These are phyloP conservation scores for Colletotrichum magnum DNA, from an alignment of 2,329 filamentous ascomycete species.

Conservation along the genomic window DNA sequence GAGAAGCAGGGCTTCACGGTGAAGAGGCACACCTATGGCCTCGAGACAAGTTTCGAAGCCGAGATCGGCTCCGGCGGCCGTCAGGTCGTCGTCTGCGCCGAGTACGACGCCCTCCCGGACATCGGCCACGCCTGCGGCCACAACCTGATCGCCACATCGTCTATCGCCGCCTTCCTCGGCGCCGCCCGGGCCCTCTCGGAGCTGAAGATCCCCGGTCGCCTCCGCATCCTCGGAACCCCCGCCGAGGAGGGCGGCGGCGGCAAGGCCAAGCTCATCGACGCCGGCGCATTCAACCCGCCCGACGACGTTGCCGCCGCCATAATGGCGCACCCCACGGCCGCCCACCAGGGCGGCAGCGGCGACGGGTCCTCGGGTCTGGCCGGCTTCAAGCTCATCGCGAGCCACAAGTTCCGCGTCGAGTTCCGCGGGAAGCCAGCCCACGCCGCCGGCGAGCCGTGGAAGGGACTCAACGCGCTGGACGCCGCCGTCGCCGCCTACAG, in stretches of 20 bases:
- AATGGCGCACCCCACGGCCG: constrained; percentile 45
- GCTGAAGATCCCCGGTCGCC: constrained; percentile 49
- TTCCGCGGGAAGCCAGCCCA: constrained; percentile 53
- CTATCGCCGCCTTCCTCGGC: constrained; percentile 57
- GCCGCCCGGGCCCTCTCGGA: constrained; percentile 51
- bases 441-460: constrained; percentile 54
- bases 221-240: constrained; percentile 58
- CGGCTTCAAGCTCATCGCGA: constrained; percentile 49
- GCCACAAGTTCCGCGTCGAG: constrained; percentile 50
- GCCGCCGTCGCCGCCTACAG: constrained; percentile 53
- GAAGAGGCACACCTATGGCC: constrained; percentile 63
- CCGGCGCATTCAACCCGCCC: constrained; percentile 48
- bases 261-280: constrained; percentile 54
- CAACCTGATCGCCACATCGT: constrained; percentile 60
- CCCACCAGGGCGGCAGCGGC: constrained; percentile 25
- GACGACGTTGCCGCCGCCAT: constrained; percentile 55
- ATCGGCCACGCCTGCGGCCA: constrained; percentile 64
- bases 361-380: constrained; percentile 44
- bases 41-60: constrained; percentile 66
- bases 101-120: constrained; percentile 63
- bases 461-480: constrained; percentile 55
- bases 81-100: constrained; percentile 58
- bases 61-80: constrained; percentile 58
- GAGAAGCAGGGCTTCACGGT: constrained; percentile 60
- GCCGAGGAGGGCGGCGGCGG: constrained; percentile 61